Percentiles rank a stretch among this genome's conserved stretches.
Conservation (phyloP, 257 asterid genomes). For the Leptodermis oblonga region DNA sequence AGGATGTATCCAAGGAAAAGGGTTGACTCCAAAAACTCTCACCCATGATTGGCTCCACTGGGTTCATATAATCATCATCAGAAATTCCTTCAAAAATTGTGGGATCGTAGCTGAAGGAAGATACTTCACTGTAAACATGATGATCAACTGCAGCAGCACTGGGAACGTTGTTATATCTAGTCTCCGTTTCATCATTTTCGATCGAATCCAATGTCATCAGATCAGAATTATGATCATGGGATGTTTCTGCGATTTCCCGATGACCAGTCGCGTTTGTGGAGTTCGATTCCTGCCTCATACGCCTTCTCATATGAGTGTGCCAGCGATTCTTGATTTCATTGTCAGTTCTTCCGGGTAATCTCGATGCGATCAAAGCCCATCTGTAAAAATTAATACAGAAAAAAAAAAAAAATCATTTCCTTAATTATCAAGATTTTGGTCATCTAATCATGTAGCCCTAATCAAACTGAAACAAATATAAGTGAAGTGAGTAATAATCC, state of each 20-base stretch:
- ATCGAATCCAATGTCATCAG: neutral
- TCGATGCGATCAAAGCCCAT: slow-evolving; percentile 39
- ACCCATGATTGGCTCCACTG: no score
- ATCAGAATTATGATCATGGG: neutral
- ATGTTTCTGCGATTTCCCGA: neutral
- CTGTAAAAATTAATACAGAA: slow-evolving; percentile 4
- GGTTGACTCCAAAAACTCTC: no score
- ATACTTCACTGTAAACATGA: slow-evolving; percentile 2
- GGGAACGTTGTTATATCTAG: neutral
- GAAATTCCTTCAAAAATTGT: no score
- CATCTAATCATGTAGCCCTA: neutral
- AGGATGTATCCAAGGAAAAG: no score
- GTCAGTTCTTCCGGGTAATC: slow-evolving; percentile 40
- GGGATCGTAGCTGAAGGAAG: neutral
- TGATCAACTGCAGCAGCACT: neutral
- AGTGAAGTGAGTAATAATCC: neutral
- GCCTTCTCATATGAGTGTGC: slow-evolving; percentile 38
- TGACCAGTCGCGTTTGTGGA: neutral
- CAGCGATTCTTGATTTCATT: slow-evolving; percentile 40
- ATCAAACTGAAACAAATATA: neutral
- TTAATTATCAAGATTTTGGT: neutral
- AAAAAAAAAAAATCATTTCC: neutral
- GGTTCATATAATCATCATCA: no score
- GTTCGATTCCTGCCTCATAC: neutral
- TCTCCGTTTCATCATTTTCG: neutral